These are phyloP conservation scores for Crithidia sp. DNA, from an alignment of 208 protist genomes.

Conservation along the genomic window DNA sequence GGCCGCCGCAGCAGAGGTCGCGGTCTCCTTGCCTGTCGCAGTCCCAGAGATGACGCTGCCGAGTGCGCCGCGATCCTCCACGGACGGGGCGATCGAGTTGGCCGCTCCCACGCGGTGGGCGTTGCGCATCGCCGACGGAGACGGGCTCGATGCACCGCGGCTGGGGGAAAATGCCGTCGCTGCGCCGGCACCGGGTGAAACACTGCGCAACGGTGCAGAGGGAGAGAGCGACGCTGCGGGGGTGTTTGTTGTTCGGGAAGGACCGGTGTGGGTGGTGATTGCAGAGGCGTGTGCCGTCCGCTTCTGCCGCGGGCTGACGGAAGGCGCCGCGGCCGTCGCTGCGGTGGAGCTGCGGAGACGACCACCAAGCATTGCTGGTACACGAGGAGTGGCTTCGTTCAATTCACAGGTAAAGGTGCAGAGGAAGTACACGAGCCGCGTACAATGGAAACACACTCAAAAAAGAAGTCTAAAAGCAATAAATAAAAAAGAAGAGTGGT, in stretches of 20 bases:
- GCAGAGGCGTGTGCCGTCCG: background rate
- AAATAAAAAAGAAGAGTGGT: too few species aligned
- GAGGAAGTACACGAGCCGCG: too few species aligned
- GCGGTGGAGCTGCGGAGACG: conserved; percentile 3
- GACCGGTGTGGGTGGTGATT: background rate
- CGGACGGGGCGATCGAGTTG: background rate
- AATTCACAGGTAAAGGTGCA: too few species aligned
- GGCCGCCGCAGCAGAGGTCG: background rate
- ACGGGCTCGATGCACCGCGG: background rate
- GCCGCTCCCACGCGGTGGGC: background rate
- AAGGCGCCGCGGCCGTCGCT: background rate
- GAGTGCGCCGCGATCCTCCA: background rate
- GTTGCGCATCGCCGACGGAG: background rate
- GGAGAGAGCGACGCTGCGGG: background rate
- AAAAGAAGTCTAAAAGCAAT: background rate
- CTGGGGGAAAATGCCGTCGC: background rate
- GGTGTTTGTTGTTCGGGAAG: background rate
- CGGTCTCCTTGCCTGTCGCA: conserved; percentile 10
- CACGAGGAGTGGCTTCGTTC: background rate
- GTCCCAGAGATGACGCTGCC: background rate
- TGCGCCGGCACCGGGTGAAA: background rate
- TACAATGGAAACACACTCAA: too few species aligned
- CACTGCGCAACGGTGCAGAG: background rate
- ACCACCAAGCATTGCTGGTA: background rate
- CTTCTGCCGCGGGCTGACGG: conserved; percentile 5